A percentile compares a stretch with the other conserved stretches of the same genome.
Conservation (phyloP, 2,329 filamentous ascomycete species). For the Beauveria brongniartii region DNA sequence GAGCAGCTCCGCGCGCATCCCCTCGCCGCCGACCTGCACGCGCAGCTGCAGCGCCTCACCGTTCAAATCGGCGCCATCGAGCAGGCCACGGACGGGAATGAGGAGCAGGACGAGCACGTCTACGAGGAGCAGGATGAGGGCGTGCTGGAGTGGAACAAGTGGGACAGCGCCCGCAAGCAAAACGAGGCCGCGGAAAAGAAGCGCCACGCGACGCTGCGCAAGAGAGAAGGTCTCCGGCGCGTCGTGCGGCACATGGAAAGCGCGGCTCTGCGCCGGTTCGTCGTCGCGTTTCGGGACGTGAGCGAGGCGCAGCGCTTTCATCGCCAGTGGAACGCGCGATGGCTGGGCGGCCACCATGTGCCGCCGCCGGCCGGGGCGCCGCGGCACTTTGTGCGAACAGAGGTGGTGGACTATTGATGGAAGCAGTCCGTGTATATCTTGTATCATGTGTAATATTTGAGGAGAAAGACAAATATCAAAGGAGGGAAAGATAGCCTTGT, state of each 20-base stretch:
- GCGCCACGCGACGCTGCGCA: neutral
- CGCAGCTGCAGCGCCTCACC: neutral
- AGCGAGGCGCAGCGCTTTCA: constrained; percentile 31
- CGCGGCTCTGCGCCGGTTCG: constrained; percentile 19
- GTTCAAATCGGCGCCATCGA: neutral
- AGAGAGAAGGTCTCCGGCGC: neutral
- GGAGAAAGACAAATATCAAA: neutral
- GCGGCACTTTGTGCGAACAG: constrained; percentile 3
- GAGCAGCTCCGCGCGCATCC: constrained; percentile 11
- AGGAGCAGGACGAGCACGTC: neutral
- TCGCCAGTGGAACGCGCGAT: constrained; percentile 32
- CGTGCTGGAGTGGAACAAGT: too few relatives aligned
- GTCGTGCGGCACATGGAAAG: constrained; percentile 4
- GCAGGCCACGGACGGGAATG: neutral
- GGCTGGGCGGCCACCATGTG: constrained; percentile 15
- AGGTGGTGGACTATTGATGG: constrained; percentile 5
- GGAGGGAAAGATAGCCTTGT: neutral
- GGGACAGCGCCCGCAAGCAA: too few relatives aligned
- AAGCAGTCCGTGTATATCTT: neutral
- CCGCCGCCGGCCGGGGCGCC: neutral
- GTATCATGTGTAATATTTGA: neutral
- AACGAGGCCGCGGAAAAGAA: neutral
- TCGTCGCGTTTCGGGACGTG: constrained; percentile 25
- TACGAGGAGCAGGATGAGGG: neutral
- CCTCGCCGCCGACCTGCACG: constrained; percentile 7